Evolutionary conservation across 2,329 filamentous ascomycete species (phyloP).

Genomic region (Claviceps quebecensis): DNA sequence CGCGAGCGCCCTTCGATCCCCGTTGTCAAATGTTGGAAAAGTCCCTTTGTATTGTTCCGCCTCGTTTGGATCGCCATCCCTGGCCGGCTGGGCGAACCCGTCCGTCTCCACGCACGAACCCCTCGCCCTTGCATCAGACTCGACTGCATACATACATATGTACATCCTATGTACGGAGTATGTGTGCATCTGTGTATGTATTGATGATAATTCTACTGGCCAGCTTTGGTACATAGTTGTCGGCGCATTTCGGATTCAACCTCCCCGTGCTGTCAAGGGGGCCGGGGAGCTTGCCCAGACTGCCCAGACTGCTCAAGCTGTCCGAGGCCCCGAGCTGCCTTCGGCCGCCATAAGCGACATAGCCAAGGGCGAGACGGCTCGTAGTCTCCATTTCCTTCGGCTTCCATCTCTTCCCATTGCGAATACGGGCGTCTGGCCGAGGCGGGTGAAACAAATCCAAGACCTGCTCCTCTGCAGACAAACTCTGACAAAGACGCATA

Average conservation of each 20-base stretch:
- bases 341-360: constrained; percentile 6
- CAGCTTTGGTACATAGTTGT: too few species aligned
- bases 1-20: too few species aligned
- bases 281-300: too few species aligned
- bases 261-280: too few species aligned
- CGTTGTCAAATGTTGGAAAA: too few species aligned
- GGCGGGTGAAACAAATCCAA: too few species aligned
- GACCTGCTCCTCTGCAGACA: too few species aligned
- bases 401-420: constrained; percentile 8
- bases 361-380: constrained; percentile 8
- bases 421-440: neutral
- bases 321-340: neutral
- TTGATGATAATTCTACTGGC: neutral
- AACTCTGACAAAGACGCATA: too few species aligned
- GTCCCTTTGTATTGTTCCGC: neutral
- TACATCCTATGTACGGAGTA: neutral
- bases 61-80: neutral
- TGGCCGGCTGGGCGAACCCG: neutral
- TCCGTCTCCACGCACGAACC: neutral
- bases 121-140: neutral
- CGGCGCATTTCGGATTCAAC: too few species aligned
- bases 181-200: neutral
- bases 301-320: neutral
- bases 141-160: neutral
- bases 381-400: neutral